Percentiles rank a stretch among this genome's conserved stretches.
phyloP scores from a whole-genome alignment of 2,329 filamentous ascomycete genomes.

The Xylariales sp. region DNA sequence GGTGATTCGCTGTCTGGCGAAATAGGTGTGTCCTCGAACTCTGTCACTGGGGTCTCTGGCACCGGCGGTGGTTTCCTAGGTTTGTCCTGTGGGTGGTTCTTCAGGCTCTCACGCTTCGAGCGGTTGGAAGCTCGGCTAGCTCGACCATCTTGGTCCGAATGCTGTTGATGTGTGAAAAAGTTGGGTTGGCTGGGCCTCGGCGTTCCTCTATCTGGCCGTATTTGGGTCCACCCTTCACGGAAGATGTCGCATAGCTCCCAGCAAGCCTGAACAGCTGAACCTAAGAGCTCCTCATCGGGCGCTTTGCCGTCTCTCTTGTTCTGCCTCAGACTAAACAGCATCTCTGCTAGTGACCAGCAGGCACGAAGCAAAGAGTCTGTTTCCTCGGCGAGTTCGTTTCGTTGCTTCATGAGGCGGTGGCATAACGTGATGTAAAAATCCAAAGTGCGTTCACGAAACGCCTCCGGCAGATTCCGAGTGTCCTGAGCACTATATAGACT shows the following conservation, averaged over 20 bases:
- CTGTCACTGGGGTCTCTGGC: constrained; percentile 89
- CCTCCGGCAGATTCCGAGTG: constrained; percentile 69
- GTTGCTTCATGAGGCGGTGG: constrained; percentile 93
- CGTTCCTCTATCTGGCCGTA: constrained; percentile 79
- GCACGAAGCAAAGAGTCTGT: constrained; percentile 79
- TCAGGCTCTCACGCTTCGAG: constrained; percentile 50
- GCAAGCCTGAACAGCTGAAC: constrained; percentile 85
- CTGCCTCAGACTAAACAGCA: constrained; percentile 86
- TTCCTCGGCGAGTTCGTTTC: constrained; percentile 71
- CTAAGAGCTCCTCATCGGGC: constrained; percentile 77
- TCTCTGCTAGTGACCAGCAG: constrained; percentile 88
- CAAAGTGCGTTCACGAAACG: constrained; percentile 82
- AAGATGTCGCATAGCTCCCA: constrained; percentile 95
- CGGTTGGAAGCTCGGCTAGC: constrained; percentile 48
- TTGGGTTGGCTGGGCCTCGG: constrained; percentile 74
- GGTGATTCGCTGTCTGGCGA: constrained; percentile 74
- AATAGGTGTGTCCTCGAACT: constrained; percentile 86
- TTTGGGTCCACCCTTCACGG: constrained; percentile 84
- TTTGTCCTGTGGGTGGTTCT: constrained; percentile 45
- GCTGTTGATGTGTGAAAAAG: constrained; percentile 54
- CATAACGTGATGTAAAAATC: constrained; percentile 95
- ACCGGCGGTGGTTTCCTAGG: constrained; percentile 44
- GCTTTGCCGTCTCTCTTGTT: constrained; percentile 68
- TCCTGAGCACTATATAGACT: constrained; percentile 88
- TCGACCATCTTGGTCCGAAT: constrained; percentile 40